phyloP scores from a whole-genome alignment of 805 yeast genomes.

The Ogataea dorogensis region DNA sequence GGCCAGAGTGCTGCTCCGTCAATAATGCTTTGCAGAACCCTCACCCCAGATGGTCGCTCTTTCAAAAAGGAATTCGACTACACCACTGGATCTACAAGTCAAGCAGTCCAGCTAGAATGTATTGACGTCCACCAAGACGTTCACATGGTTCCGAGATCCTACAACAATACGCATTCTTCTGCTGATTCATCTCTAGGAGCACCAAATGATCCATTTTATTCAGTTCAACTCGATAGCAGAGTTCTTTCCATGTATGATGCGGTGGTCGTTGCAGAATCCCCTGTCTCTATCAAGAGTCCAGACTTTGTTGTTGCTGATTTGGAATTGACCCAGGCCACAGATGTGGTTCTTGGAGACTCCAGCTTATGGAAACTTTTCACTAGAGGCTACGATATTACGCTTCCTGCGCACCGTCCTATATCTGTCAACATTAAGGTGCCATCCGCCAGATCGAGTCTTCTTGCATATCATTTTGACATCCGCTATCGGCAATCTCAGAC shows the following conservation, averaged over 20 bases:
- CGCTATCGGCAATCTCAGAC: constrained; percentile 27
- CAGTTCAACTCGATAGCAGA: constrained; percentile 41
- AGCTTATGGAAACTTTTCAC: constrained; percentile 39
- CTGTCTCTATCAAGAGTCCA: constrained; percentile 13
- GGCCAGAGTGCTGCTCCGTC: constrained; percentile 27
- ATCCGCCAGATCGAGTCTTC: constrained; percentile 59
- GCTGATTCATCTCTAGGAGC: constrained; percentile 60
- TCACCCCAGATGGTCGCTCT: constrained; percentile 14
- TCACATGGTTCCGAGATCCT: constrained; percentile 52
- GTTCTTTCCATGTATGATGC: constrained; percentile 45
- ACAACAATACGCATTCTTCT: constrained; percentile 32
- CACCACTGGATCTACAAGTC: constrained; percentile 37
- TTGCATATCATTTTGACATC: constrained; percentile 46
- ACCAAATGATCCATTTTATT: constrained; percentile 44
- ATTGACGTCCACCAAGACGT: constrained; percentile 40
- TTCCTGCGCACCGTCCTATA: constrained; percentile 45
- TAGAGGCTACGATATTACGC: constrained; percentile 38
- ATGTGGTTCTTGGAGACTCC: constrained; percentile 30
- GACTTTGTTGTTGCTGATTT: constrained; percentile 41
- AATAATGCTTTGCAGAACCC: constrained; percentile 31
- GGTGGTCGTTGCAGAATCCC: constrained; percentile 46
- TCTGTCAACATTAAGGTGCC: constrained; percentile 49
- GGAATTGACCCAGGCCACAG: constrained; percentile 26
- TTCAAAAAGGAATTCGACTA: constrained; percentile 35
- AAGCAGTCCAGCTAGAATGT: constrained; percentile 44